Base-by-base conservation (phyloP, 2,329 filamentous ascomycete species). In the Calonectria hongkongensis region DNA sequence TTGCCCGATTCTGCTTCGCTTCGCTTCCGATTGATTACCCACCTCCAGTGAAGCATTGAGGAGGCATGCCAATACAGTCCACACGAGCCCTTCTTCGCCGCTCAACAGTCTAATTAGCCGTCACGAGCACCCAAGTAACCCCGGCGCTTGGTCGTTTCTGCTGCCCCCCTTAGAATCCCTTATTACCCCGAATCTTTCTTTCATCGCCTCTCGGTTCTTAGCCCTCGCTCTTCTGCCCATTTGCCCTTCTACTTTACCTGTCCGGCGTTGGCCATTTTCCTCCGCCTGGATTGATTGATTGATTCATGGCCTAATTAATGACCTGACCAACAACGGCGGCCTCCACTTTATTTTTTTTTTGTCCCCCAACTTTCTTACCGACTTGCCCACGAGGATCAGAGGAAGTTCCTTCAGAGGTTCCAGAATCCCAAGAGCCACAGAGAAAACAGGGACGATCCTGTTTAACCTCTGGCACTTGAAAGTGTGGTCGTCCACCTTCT, bases 11-110 rank as follows among this genome's bases (percentile, higher is more conserved):
- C 30, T 39, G 33, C 58, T 28, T 63, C 25, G 58, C 41, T 63
- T 63, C 47, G 64, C 56, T 45, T 41, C 69, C 56, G 58, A 67
- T 71, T 58, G 48, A 71, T 71, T 64, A 33, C 48, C 58, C 41
- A 25, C 58, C 58, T 39, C 58, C 63, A 47, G 66, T 60, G 51
- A 62, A 60, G 33, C 43, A 28, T 56, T 28, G 56, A 71, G 30
- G 45, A 36, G 54, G 54, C 54, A 58, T 39, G 54, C 30, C 54
- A 25, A 41, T 27, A 58, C 16, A 58, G 54, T 58, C 54, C 54
- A 58, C 54, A 25, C n/a, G 54, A 58, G 39, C 54, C 54, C 54
- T 27, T 58, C 21, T 33, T 41, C n/a, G 15, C 54, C 25, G 33
- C 51, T 36, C 33, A 56, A 56, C 51, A 28, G 33, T 56, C 51